Base-by-base conservation (phyloP, 495 filamentous ascomycete genomes). In the Pyrenula massariospora region DNA sequence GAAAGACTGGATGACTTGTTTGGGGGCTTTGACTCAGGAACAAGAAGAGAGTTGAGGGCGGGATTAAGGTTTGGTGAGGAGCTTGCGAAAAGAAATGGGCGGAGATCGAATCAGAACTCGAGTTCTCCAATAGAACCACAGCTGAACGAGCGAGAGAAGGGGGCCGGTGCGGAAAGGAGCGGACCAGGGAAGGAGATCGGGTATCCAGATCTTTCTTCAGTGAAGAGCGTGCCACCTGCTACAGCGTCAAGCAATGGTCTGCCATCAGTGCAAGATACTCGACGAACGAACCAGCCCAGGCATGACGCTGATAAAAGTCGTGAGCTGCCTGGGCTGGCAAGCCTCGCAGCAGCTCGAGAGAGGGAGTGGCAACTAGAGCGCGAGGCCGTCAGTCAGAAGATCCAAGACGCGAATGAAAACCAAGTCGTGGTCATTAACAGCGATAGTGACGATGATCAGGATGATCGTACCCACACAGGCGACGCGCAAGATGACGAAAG, bases 341-440 rank as follows among this genome's bases (percentile, higher is more conserved):
- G n/a, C 2, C 24, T 56, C 19, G 25, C 63, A 64, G 61, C 60
- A 56, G 63, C 61, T 53, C 65, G 63, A 57, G 70, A 78, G 61
- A 63, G 58, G n/a, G 63, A 73, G 53, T 81, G 75, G 73, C 77
- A 80, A 54, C 64, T 61, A 8, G 75, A 79, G 50, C 68, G 78
- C 42, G 73, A 81, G 55, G 69, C 67, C 10, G 70, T 81, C 25
- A 80, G 73, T 60, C 71, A 65, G 10, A 67, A 78, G 42, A 78
- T 80, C 53, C 61, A 75, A 48, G 67, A 73, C 59, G 71, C 77
- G 19, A 73, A 73, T 53, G 62, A 67, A 3, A 75, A 70, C 53
- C 67, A 75, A 57, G 66, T 81, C 24, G 76, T 82, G 54, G 68
- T 74, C 24, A 73, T 81, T 57, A 67, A 79, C 25, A 77, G 77